Evolutionary conservation across 257 asterid genomes (phyloP), one percentile per base, ranked within the genome.

Genomic region (Scutellaria minor): DNA sequence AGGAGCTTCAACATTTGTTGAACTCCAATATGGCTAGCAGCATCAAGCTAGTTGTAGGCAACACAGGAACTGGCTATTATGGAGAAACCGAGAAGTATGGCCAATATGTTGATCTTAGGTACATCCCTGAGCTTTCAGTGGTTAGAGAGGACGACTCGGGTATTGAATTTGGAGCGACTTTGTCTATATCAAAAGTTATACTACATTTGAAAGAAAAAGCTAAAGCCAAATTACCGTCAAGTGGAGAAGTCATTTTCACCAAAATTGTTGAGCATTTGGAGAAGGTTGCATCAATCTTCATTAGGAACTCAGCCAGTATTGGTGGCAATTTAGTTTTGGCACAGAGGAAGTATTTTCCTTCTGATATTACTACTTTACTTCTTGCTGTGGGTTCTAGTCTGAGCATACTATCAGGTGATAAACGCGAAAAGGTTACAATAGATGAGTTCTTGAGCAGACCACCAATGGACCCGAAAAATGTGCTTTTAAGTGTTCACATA

Each of bases 201-300:
- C 35, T 20, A 18, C 31, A 60, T 60, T 47, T 72, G 62, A 72
- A 48, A 50, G 76, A 48, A 50, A 51, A 60, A 11, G 39, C 63
- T 59, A 35, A 46, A 15, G 45, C 71, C 65, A 63, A 14, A 35
- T 35, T 15, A 51, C 14, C 50, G 18, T 50, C 48, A 6, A 35
- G 74, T 44, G 75, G 66, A 22, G 66, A 56, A 8, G 51, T 71
- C 13, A 53, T 72, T 40, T 60, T 60, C 41, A 12, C 44, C 18
- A 72, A 72, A 39, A 60, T 72, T 59, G 76, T 70, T 20, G 70
- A 72, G 10, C 76, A 72, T 39, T 48, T 72, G 76, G 76, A 72
- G 14, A 72, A 60, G 70, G 50, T 72, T 48, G 76, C 70, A 59
- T 13, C 76, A 45, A 60, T 69, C 15, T 72, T 72, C 20, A 35